phyloP scores from a whole-genome alignment of 2,329 filamentous ascomycete species.

The Cordyceps javanica region DNA sequence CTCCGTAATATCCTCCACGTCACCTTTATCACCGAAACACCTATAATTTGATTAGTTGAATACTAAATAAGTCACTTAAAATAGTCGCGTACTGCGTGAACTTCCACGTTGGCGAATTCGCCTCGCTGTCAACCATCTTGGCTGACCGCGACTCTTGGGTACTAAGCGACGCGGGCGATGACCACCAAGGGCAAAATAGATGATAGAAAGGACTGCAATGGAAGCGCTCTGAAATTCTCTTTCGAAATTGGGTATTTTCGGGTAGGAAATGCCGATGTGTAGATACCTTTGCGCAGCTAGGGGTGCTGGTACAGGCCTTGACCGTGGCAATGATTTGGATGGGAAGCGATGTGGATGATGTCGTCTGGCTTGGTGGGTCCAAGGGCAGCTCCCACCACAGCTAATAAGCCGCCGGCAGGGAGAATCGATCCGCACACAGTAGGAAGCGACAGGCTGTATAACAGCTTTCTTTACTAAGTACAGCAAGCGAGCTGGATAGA shows the following conservation, averaged over 20 bases:
- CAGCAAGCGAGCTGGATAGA: too few relatives aligned
- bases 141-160: constrained; percentile 15
- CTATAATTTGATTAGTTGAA: constrained; percentile 40
- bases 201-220: constrained; percentile 18
- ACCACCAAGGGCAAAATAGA: constrained; percentile 4
- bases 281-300: constrained; percentile 9
- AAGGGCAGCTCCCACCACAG: constrained; percentile 13
- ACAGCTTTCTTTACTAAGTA: too few relatives aligned
- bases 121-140: constrained; percentile 95
- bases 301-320: constrained; percentile 13
- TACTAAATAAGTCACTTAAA: constrained; percentile 2
- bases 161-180: constrained; percentile 15
- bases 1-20: constrained; percentile 98
- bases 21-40: constrained; percentile 99
- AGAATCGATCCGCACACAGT: not conserved
- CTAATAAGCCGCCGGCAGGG: not conserved
- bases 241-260: not conserved
- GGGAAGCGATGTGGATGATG: constrained; percentile 15
- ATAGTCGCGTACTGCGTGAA: constrained; percentile 82
- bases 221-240: constrained; percentile 12
- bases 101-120: constrained; percentile 96
- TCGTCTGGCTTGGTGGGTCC: constrained; percentile 14
- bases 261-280: not conserved
- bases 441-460: not conserved
- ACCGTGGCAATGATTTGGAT: constrained; percentile 10